Percentiles rank a stretch among this genome's conserved stretches.
phyloP scores from a whole-genome alignment of 75 land plant genomes.

The Picea glauca region DNA sequence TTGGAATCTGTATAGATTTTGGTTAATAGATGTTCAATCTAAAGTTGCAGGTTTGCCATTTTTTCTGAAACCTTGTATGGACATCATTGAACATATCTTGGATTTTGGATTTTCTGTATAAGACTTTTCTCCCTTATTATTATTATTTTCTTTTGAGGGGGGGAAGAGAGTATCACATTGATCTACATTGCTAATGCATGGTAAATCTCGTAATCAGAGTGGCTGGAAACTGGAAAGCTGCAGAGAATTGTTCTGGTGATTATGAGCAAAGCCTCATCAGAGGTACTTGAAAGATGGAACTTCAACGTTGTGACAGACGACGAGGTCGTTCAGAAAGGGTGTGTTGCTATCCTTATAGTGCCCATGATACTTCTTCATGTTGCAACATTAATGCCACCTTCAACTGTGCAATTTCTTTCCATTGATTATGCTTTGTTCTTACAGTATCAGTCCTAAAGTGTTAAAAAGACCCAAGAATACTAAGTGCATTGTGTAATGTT shows the following conservation, averaged over 20 bases:
- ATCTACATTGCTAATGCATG: not conserved
- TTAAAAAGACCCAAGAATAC: not conserved
- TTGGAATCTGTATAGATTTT: not conserved
- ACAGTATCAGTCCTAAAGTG: not conserved
- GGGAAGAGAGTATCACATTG: no score
- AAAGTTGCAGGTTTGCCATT: not conserved
- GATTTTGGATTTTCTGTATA: no score
- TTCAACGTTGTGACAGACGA: constrained; percentile 85
- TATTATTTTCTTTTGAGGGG: no score
- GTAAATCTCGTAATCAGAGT: constrained; percentile 38
- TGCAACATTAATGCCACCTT: not conserved
- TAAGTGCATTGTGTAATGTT: not conserved
- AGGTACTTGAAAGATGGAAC: constrained; percentile 98
- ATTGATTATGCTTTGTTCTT: not conserved
- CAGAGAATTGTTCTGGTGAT: constrained; percentile 97
- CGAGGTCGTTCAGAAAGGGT: constrained; percentile 88
- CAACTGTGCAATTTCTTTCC: not conserved
- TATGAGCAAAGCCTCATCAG: constrained; percentile 74
- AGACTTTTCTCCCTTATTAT: no score
- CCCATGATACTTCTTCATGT: not conserved
- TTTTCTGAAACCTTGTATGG: not conserved
- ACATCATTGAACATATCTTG: not conserved
- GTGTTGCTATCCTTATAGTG: constrained; percentile 8
- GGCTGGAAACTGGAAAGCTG: constrained; percentile 89
- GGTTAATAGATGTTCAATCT: not conserved